phyloP scores from a whole-genome alignment of 2,329 filamentous ascomycete species.

The Phaeosphaeria sp. region DNA sequence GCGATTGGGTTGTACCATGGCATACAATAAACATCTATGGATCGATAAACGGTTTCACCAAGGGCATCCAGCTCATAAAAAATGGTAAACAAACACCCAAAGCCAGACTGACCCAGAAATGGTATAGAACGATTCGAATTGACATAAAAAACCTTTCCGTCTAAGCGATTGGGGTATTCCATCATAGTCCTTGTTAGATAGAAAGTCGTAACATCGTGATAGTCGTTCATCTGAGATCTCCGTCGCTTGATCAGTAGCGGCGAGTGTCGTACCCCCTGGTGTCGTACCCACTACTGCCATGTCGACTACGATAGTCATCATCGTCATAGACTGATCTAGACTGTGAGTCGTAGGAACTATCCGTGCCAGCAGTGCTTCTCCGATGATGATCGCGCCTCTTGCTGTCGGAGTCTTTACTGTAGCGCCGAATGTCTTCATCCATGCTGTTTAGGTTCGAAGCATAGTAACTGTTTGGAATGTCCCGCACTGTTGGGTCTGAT shows the following conservation, averaged over 20 bases:
- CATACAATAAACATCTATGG: background rate
- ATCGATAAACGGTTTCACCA: background rate
- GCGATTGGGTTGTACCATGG: background rate
- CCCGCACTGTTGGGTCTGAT: conserved; percentile 42
- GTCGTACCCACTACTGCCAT: conserved; percentile 36
- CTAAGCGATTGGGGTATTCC: background rate
- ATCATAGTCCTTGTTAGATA: background rate
- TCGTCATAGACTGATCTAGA: conserved; percentile 40
- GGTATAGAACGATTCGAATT: conserved; percentile 5
- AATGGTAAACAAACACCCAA: background rate
- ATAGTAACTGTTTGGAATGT: conserved; percentile 40
- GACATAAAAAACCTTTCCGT: conserved; percentile 4
- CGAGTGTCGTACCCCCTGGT: conserved; percentile 36
- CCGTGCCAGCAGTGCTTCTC: conserved; percentile 31
- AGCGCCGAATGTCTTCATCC: conserved; percentile 39
- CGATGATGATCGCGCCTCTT: conserved; percentile 35
- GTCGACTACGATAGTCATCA: conserved; percentile 36
- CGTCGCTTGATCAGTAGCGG: conserved; percentile 28
- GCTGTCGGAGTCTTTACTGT: conserved; percentile 38
- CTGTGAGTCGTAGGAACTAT: conserved; percentile 36
- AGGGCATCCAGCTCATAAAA: conserved; percentile 1
- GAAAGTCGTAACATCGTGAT: conserved; percentile 9
- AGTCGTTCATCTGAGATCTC: background rate
- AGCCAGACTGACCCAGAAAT: background rate
- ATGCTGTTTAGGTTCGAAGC: conserved; percentile 39